Base-by-base conservation (phyloP, 306 rosid species). In the Prunus dulcis region DNA sequence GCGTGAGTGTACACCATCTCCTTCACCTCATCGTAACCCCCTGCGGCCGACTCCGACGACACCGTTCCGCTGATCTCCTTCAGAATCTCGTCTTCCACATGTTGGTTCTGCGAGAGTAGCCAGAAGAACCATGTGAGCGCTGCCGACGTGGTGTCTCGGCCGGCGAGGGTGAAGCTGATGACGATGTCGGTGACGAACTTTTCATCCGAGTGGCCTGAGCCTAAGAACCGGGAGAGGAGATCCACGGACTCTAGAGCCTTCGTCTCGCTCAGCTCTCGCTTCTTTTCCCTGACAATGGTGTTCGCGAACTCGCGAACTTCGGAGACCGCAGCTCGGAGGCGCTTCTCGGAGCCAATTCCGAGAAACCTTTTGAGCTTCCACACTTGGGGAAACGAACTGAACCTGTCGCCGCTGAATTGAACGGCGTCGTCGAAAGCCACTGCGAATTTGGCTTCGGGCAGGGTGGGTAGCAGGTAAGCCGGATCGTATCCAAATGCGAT, bases 401-500 rank as follows among this genome's bases (percentile, higher is more conserved):
- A 62, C 20, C 98, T 85, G 1, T 67, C 62, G 53, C 82, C 77
- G 79, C 78, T 80, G 63, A 93, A 74, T 73, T 73, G 15, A 0
- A 81, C 61, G 2, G 76, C 73, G 0, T 81, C 89, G 12, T 93
- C 90, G 23, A 89, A 89, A 9, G 98, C 96, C 7, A 15, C 43
- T 0, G 88, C 89, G 69, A 93, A 87, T 17, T 81, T 46, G 7
- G 90, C 68, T 15, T 80, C 49, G 0, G 85, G 89, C 2, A 89
- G 79, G 41, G 91, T 86, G 1, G 90, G 90, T 19, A 78, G 76
- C 27, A 93, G 74, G 74, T 89, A 86, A 19, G 81, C 83, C 0
- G 96, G 98, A 30, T 93, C 93, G 63, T 75, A 88, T 3, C 96
- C 96, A 23, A 90, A 89, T 13, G 91, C 91, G 25, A 91, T 89